phyloP scores from a whole-genome alignment of 2,329 filamentous ascomycete species.

The Cryphonectria parasitica region DNA sequence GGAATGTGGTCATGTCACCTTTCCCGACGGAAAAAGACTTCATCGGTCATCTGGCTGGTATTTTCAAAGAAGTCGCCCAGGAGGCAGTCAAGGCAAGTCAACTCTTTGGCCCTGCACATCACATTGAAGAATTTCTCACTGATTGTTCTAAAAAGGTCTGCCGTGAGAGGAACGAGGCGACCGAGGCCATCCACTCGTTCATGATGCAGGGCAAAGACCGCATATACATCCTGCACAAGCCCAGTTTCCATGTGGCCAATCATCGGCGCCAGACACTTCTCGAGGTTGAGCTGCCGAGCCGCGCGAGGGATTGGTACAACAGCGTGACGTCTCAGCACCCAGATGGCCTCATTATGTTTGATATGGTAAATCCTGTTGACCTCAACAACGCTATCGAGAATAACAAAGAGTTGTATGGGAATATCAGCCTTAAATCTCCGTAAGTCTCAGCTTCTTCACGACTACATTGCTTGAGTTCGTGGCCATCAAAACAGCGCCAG shows the following conservation, averaged over 20 bases:
- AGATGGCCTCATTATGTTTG: slow-evolving; percentile 15
- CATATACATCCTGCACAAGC: slow-evolving; percentile 42
- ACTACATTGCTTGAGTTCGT: background rate
- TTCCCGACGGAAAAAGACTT: slow-evolving; percentile 47
- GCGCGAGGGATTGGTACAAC: slow-evolving; percentile 33
- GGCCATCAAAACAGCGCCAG: background rate
- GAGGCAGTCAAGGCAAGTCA: slow-evolving; percentile 33
- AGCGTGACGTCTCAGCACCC: slow-evolving; percentile 37
- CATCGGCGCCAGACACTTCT: slow-evolving; percentile 46
- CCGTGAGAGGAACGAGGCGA: slow-evolving; percentile 42
- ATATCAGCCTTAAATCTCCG: slow-evolving; percentile 3
- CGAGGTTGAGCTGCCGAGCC: slow-evolving; percentile 32
- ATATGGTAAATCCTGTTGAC: slow-evolving; percentile 16
- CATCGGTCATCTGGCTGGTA: slow-evolving; percentile 41
- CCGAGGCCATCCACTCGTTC: slow-evolving; percentile 42
- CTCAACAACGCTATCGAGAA: slow-evolving; percentile 34
- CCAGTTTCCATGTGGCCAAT: slow-evolving; percentile 46
- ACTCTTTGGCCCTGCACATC: background rate
- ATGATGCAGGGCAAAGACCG: slow-evolving; percentile 41
- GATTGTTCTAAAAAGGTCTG: slow-evolving; percentile 30
- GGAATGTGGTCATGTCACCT: slow-evolving; percentile 54
- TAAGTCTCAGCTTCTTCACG: background rate
- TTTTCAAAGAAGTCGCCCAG: slow-evolving; percentile 38
- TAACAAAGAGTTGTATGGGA: slow-evolving; percentile 25
- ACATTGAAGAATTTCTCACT: background rate